Base-by-base conservation (phyloP, 106 monocot genomes). In the Allium sativum region DNA sequence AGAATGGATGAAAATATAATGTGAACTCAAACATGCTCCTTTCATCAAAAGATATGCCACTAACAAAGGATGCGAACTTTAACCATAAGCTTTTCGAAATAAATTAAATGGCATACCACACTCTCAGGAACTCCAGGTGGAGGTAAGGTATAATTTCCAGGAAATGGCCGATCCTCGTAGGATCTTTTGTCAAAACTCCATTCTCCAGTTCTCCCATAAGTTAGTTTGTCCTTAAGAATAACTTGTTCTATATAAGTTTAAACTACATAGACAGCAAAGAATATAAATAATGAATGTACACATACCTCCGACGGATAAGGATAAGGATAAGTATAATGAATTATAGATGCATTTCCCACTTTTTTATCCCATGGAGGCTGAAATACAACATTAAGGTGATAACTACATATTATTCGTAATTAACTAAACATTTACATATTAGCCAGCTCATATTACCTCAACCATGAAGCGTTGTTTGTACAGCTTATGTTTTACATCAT, bases 111-210 rank as follows among this genome's bases (percentile, higher is more conserved):
- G 66, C 86, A 71, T 89, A 95, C 95, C 95, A 95, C 90, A 78
- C 83, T 90, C 81, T 95, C 95, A 68, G 95, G 95, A 45, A 90
- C 87, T 58, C 95, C 95, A 48, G 81, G 84, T 57, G 95, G 95
- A 14, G 95, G 95, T 42, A 95, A 79, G 7, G 95, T 58, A 15
- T 87, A 76, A 65, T 95, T 95, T 66, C 70, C 90, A 58, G 90
- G 95, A 56, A 74, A 72, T 58, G 94, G 86, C 22, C 70, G 72
- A 51, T 58, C 73, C 60, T 86, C 74, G 59, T 87, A 76, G 20
- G 95, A 95, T 82, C 95, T 79, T 74, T 95, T 95, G 63, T 95
- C 89, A 67, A 95, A 95, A 12, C 95, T 78, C 95, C 95, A 95
- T 48, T 86, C 90, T 40, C 95, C 90, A 72, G 87, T 80, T 68